Conservation (phyloP, 768 basidiomycete species). For the Sporobolomyces phaffii region DNA sequence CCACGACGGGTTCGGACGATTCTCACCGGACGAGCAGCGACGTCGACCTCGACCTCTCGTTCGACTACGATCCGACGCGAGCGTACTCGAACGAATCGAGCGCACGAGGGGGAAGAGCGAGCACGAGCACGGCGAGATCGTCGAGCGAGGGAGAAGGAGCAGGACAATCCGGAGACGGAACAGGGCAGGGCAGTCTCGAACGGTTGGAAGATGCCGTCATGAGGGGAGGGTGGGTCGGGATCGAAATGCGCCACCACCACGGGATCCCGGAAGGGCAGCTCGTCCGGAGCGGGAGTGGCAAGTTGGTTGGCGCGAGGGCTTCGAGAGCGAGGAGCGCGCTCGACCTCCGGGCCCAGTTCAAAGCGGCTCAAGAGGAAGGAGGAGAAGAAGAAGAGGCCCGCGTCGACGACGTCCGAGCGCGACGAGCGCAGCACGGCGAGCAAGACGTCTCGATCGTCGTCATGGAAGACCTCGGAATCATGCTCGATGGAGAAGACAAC, state of each 20-base stretch:
- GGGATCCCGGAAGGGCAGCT: constrained; percentile 20
- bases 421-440: too few species aligned
- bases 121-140: too few species aligned
- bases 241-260: constrained; percentile 18
- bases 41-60: constrained; percentile 31
- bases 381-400: too few species aligned
- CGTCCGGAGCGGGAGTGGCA: constrained; percentile 23
- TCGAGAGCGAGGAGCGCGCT: constrained; percentile 26
- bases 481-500: not conserved
- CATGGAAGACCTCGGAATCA: not conserved
- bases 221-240: constrained; percentile 21
- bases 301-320: constrained; percentile 12
- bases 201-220: not conserved
- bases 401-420: too few species aligned
- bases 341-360: constrained; percentile 34
- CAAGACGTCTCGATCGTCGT: constrained; percentile 15
- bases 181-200: not conserved
- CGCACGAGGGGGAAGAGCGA: not conserved
- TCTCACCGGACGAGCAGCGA: constrained; percentile 33
- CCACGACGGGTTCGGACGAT: constrained; percentile 13
- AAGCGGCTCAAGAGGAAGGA: not conserved
- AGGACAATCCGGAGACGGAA: not conserved
- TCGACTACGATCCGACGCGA: not conserved
- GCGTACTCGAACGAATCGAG: not conserved
- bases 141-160: not conserved